Base-by-base conservation (phyloP, 192 early-diverging fungal genomes). In the Coemansia sp. region DNA sequence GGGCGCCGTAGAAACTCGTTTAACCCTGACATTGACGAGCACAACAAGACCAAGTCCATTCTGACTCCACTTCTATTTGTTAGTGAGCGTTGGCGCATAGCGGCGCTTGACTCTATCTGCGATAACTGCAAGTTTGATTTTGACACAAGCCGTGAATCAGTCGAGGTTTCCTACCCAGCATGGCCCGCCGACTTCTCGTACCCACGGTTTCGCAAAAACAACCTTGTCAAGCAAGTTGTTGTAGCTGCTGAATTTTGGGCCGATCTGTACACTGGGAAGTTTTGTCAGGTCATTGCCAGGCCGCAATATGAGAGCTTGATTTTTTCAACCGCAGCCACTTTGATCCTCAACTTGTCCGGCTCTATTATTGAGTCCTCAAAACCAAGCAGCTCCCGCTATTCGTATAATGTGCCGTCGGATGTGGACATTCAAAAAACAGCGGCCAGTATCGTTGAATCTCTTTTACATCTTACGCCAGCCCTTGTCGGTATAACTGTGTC, bases 31-130 rank as follows among this genome's bases (percentile, higher is more conserved):
- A 57, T 57, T 13, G 33, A 31, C 14, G 14, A 33, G 54, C 54
- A 57, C 54, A 57, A 35, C 54, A 35, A 57, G 29, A 16, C 6
- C 0, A 57, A 57, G 29, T 9, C 54, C 35, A 33, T 57, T 4
- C 54, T 57, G 34, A 29, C 29, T 57, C 54, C 54, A 17, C 33
- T 57, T 24, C 54, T 57, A 16, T 19, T 16, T 1, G 17, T 57
- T 29, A 36, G 54, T 6, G 34, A 57, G 54, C 54, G 34, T 33
- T 57, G 54, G 54, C 54, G 54, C 54, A 35, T 35, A 17, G 27
- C 34, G 31, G 54, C 54, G 31, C 54, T 57, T 57, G 54, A 35
- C 29, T 57, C 54, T 17, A 57, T 57, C 31, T 57, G 54, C 33
- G 54, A 57, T 14, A 57, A 57, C 33, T 57, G 54, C 29, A 33